Conservation (phyloP, 768 basidiomycete species). For the Panaeolus papilionaceus region DNA sequence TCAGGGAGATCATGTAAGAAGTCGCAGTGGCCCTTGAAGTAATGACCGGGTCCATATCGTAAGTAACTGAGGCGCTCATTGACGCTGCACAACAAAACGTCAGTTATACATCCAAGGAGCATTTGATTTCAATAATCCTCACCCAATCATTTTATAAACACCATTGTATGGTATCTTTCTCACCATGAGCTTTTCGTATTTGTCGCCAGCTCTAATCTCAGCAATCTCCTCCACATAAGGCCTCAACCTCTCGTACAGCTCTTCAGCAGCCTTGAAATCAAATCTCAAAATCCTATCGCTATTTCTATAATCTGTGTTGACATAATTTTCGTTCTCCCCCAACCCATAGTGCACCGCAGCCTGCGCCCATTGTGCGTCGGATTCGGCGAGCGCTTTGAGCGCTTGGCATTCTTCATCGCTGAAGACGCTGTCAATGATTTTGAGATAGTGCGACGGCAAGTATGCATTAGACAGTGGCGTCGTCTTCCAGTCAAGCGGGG, state of each 20-base stretch:
- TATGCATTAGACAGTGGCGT: conserved; percentile 43
- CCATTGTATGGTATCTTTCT: conserved; percentile 26
- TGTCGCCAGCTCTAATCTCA: conserved; percentile 36
- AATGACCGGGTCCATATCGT: conserved; percentile 49
- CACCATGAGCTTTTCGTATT: conserved; percentile 40
- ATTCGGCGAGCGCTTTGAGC: conserved; percentile 44
- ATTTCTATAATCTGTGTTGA: conserved; percentile 46
- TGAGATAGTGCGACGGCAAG: conserved; percentile 41
- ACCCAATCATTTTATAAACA: conserved; percentile 46
- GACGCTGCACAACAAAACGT: conserved; percentile 32
- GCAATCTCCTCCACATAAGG: conserved; percentile 46
- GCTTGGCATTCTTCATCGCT: conserved; percentile 46
- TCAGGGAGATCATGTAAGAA: conserved; percentile 42
- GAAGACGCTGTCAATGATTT: conserved; percentile 49
- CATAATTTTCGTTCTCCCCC: conserved; percentile 33
- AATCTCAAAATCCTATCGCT: conserved; percentile 46
- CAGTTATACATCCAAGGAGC: background rate
- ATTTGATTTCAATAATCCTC: conserved; percentile 16
- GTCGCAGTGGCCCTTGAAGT: conserved; percentile 48
- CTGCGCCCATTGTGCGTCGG: conserved; percentile 41
- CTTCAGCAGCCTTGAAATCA: conserved; percentile 38
- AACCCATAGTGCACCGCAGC: conserved; percentile 41
- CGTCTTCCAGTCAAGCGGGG: conserved; percentile 41
- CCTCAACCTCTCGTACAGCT: conserved; percentile 42
- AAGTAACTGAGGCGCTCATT: conserved; percentile 53